Evolutionary conservation across 2,329 filamentous ascomycete species (phyloP), one percentile per base, ranked within the genome.

Genomic region (Dryadomyces sulphureus): DNA sequence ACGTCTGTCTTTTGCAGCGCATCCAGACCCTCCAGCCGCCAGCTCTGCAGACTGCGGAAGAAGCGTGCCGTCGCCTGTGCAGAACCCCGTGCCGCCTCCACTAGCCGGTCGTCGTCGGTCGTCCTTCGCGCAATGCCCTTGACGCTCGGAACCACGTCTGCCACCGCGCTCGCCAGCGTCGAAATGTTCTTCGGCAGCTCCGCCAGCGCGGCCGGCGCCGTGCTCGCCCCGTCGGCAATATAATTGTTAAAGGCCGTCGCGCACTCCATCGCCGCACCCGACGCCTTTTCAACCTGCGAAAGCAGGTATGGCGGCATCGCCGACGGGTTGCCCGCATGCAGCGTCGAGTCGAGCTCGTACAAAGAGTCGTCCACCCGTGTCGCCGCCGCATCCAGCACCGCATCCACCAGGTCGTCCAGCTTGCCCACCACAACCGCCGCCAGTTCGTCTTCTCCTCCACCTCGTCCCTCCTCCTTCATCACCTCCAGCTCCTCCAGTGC

Each of bases 301-400:
- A 98, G 72, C 12, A 98, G 89, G 59, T 93, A 96, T 1, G 90
- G 78, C 14, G 92, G 88, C 36, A 89, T 94, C 1, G 92, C 92
- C 57, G 93, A 98, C 66, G 96, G 92, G 67, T 98, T 98, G 62
- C 92, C 92, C 36, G 90, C 92, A 62, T 96, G 90, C 88, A 96
- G 96, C 19, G 84, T 84, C 19, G 92, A 96, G 63, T 98, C 92
- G 38, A 98, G 72, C 63, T 98, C 92, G 65, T 98, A 98, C 32
- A 98, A 70, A 38, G 92, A 88, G 63, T 98, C 92, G 57, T 98
- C 92, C 14, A 98, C 89, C 39, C 92, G 82, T 57, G 92, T 81
- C 20, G 96, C 87, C 54, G 89, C 92, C 42, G 86, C 82, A 60
- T 96, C 89, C 35, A 98, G 70, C 4, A 98, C 92, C 0, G 90